phyloP scores from a whole-genome alignment of 129 eudicot genomes.

The Tagetes erecta region DNA sequence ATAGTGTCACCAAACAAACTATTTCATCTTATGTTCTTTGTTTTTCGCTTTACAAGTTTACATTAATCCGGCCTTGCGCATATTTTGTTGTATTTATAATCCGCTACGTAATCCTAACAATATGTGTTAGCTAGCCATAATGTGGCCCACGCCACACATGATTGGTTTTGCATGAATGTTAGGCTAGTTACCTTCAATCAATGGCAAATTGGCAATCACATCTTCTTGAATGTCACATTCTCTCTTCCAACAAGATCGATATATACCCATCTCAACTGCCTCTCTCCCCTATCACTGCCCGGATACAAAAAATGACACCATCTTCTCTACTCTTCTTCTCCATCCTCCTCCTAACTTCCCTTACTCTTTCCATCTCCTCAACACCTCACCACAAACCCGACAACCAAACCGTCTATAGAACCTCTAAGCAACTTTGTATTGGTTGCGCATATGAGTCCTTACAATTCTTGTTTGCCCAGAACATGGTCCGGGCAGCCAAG shows the following conservation, averaged over 20 bases:
- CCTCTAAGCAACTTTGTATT: conserved; percentile 66
- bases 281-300: conserved; percentile 27
- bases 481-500: conserved; percentile 68
- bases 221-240: conserved; percentile 36
- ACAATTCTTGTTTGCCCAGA: conserved; percentile 62
- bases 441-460: conserved; percentile 60
- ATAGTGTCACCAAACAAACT: no score
- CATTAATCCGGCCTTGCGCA: no score
- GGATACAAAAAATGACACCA: conserved; percentile 31
- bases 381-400: conserved; percentile 35
- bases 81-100: no score
- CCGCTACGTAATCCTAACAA: no score
- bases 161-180: conserved; percentile 18
- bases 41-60: no score
- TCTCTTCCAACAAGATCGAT: conserved; percentile 10
- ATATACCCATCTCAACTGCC: conserved; percentile 12
- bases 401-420: conserved; percentile 55
- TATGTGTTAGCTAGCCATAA: no score
- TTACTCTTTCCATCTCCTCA: conserved; percentile 30
- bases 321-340: conserved; percentile 23
- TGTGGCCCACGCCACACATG: conserved; percentile 16
- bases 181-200: conserved; percentile 27
- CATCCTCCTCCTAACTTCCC: conserved; percentile 29
- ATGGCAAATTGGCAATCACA: conserved; percentile 26
- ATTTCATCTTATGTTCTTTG: no score